These are phyloP conservation scores for Monosporascus sp. DNA, from an alignment of 2,329 filamentous ascomycete species.

Conservation along the genomic window DNA sequence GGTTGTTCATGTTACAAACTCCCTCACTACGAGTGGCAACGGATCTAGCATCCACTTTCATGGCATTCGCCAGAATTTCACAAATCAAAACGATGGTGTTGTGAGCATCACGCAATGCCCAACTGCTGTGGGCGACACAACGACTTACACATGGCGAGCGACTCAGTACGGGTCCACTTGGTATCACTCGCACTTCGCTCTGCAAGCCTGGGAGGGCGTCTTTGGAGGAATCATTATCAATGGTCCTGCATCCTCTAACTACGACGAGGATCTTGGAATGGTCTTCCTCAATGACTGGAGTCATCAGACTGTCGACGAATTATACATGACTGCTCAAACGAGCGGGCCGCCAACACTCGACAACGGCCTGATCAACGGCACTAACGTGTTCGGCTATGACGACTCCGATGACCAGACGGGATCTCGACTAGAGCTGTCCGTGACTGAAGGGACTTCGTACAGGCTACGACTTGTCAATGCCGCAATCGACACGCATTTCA, in stretches of 20 bases:
- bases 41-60: slow-evolving; percentile 60
- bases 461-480: slow-evolving; percentile 44
- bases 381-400: slow-evolving; percentile 21
- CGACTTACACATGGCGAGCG: slow-evolving; percentile 53
- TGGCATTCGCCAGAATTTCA: slow-evolving; percentile 50
- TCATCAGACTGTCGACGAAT: slow-evolving; percentile 36
- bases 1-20: slow-evolving; percentile 49
- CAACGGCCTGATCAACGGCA: slow-evolving; percentile 34
- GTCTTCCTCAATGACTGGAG: slow-evolving; percentile 56
- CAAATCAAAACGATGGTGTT: slow-evolving; percentile 52
- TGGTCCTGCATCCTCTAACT: slow-evolving; percentile 52
- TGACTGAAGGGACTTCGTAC: slow-evolving; percentile 37
- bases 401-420: slow-evolving; percentile 15
- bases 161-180: slow-evolving; percentile 49
- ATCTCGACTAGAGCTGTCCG: slow-evolving; percentile 32
- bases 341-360: slow-evolving; percentile 32
- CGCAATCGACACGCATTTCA: slow-evolving; percentile 37
- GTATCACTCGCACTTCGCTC: slow-evolving; percentile 56
- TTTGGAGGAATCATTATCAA: slow-evolving; percentile 57
- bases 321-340: slow-evolving; percentile 23
- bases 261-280: slow-evolving; percentile 58
- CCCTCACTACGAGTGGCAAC: slow-evolving; percentile 40
- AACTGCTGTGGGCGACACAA: slow-evolving; percentile 42
- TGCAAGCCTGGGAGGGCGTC: slow-evolving; percentile 48
- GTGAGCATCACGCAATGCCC: slow-evolving; percentile 44